Base-by-base conservation (phyloP, 73 alveolate species). In the Paramecium caudatum region DNA sequence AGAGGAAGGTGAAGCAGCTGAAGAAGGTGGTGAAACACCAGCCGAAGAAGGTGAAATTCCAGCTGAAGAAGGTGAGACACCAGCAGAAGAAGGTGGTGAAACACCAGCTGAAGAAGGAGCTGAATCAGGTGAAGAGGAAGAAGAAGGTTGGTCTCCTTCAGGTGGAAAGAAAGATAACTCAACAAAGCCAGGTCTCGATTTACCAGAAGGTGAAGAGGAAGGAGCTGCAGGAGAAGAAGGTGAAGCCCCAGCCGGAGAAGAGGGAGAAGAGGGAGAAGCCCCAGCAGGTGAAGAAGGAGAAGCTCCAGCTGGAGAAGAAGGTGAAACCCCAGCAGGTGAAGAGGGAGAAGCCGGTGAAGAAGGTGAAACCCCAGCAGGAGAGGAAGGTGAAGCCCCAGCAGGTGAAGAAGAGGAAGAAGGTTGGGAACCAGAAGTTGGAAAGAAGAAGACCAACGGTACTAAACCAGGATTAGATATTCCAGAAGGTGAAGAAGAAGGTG, bases 21-120 rank as follows among this genome's bases (percentile, higher is more conserved):
- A 70, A 39, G 87, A 43, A 39, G 87, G 39, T 8, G 61, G 63
- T 33, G 68, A 70, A 37, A 1, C 34, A 69, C 13, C 87, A 12
- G 13, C 16, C 5, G 30, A 48, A 48, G 70, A 12, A 12, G 34
- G 34, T 48, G 70, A 48, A 12, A 30, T 9, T 9, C 32, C 70
- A 9, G 19, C 7, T 9, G 70, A 16, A 12, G 70, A 48, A 16
- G 70, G 70, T 48, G 70, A 48, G 30, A 15, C 78, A 16, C 4
- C 78, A 0, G 87, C 61, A 0, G 87, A 70, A 70, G 87, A 70
- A 19, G 88, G 32, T 17, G 68, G 23, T 5, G 46, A 74, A 34
- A 68, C 36, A 45, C 55, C 43, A 74, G 88, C 47, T 19, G 88
- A 74, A 74, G 88, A 74, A 23, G 88, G 32, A 16, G 88, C 36